Evolutionary conservation across 192 early-diverging fungal species (phyloP), one percentile per base, ranked within the genome.

Genomic region (Gamsiella multidivaricata): DNA sequence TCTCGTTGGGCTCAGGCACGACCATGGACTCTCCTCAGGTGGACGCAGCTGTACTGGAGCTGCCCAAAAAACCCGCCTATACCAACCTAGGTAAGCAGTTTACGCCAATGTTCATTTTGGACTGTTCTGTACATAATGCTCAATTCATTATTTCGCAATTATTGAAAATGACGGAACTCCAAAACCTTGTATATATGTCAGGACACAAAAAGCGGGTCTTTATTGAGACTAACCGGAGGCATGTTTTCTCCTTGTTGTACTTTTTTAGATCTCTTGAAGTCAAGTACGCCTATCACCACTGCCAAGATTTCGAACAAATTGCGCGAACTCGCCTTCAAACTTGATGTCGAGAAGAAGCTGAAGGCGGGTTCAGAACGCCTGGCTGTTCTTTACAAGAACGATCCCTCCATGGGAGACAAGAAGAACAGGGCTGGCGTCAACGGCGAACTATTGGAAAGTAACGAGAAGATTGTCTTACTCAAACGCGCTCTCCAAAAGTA

Each of bases 301-400:
- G 86, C 89, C 46, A 90, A 91, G 81, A 87, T 93, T 41, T 90
- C 91, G 37, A 81, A 91, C 72, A 96, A 95, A 80, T 84, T 98
- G 22, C 88, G 89, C 36, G 95, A 97, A 80, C 86, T 97, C 32
- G 90, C 90, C 36, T 91, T 89, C 70, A 97, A 98, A 82, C 88
- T 98, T 17, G 93, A 96, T 55, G 91, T 98, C 22, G 98, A 99
- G 84, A 90, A 87, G 69, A 96, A 96, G 81, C 90, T 99, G n/a
- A 86, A 91, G 65, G 91, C 88, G 31, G 95, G 94, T 31, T 92
- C 91, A 12, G 88, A 94, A 68, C 83, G 88, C 46, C 89, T 97
- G 66, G 87, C 84, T 37, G 82, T 83, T 7, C 50, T 67, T 6
- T 80, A 84, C 33, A 84, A 84, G 64, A 74, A 80, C 47, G 81